These are phyloP conservation scores for Iberis pinnata DNA, from an alignment of 345 rosid genomes.

Conservation along the genomic window DNA sequence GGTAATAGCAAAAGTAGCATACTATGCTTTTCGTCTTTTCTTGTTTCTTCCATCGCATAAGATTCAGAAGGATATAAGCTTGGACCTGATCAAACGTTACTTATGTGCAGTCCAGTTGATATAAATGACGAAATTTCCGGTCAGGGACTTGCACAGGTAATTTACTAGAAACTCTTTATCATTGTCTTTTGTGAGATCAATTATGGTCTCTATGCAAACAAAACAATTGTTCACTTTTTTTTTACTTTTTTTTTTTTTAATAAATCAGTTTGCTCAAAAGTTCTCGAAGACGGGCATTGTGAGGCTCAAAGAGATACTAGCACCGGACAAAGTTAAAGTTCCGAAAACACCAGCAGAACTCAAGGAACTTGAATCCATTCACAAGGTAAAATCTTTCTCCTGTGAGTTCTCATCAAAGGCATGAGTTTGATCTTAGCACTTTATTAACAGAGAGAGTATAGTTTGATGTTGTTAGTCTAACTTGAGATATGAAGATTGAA, in stretches of 20 bases:
- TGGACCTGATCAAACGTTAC: constrained; percentile 12
- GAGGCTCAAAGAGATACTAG: constrained; percentile 74
- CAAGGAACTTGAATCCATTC: constrained; percentile 86
- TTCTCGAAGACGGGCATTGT: constrained; percentile 63
- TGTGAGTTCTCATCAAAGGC: not conserved
- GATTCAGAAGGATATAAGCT: constrained; percentile 6
- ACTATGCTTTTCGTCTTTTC: not conserved
- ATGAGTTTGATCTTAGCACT: no score
- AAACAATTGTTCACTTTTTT: not conserved
- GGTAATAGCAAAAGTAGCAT: constrained; percentile 38
- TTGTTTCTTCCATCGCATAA: not conserved
- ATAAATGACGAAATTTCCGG: constrained; percentile 60
- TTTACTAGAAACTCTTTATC: not conserved
- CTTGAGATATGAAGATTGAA: not conserved
- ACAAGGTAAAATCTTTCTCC: constrained; percentile 51
- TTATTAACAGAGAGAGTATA: no score
- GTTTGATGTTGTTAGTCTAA: not conserved
- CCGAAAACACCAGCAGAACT: constrained; percentile 59
- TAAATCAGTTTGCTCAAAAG: constrained; percentile 60
- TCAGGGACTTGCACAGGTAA: constrained; percentile 82
- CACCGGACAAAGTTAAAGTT: constrained; percentile 55
- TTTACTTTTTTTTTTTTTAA: not conserved
- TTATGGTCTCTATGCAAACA: constrained; percentile 4
- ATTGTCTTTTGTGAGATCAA: not conserved
- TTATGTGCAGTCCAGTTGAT: constrained; percentile 72